Percentiles rank a stretch among this genome's conserved stretches.
Evolutionary conservation across 805 yeast genomes (phyloP).

Genomic region (Candida sphagnicola): DNA sequence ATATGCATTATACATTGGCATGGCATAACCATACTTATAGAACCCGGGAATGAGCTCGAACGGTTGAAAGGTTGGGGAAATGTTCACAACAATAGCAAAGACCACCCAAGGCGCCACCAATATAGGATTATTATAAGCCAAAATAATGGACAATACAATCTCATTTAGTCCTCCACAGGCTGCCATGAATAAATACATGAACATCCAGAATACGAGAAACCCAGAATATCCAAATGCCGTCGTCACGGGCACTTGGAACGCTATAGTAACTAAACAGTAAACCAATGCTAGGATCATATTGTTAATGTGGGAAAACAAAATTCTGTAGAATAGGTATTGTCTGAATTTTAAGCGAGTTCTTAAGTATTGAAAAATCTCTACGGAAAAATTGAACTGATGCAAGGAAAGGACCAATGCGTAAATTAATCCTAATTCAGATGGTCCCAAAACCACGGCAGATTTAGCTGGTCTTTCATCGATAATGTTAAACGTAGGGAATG

Average conservation of each 20-base stretch:
- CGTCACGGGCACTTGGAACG: constrained; percentile 24
- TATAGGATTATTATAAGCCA: constrained; percentile 14
- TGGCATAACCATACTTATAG: constrained; percentile 32
- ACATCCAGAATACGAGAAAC: constrained; percentile 30
- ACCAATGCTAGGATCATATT: constrained; percentile 24
- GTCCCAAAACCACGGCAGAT: constrained; percentile 24
- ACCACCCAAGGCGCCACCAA: constrained; percentile 29
- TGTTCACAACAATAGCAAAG: constrained; percentile 23
- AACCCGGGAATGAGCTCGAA: constrained; percentile 27
- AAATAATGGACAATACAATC: constrained; percentile 16
- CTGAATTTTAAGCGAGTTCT: constrained; percentile 17
- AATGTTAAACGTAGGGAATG: constrained; percentile 19
- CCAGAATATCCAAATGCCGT: constrained; percentile 27
- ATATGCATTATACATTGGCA: constrained; percentile 32
- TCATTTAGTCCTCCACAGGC: constrained; percentile 28
- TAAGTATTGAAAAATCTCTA: constrained; percentile 19
- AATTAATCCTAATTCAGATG: constrained; percentile 29
- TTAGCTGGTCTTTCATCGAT: constrained; percentile 18
- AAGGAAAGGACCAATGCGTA: constrained; percentile 30
- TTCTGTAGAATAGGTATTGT: constrained; percentile 23
- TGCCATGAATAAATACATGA: constrained; percentile 24
- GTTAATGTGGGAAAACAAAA: constrained; percentile 27
- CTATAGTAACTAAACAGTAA: constrained; percentile 26
- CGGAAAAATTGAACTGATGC: constrained; percentile 31
- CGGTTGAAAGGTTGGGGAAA: constrained; percentile 32